Conservation (phyloP, 2,329 filamentous ascomycete species). For the Monilinia laxa region DNA sequence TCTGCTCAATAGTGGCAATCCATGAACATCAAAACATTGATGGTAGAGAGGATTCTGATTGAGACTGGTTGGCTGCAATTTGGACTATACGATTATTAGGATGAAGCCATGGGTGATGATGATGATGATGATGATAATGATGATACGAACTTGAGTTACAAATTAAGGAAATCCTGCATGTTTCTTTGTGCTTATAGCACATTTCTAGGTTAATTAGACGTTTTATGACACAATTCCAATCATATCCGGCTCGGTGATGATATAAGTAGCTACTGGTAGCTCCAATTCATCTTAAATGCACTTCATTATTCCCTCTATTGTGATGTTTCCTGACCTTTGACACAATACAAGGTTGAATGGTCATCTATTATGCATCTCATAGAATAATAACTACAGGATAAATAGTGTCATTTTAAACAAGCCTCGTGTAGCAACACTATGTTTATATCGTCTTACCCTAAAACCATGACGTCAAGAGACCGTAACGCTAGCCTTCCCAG, state of each 20-base stretch:
- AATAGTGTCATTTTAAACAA: too few species aligned
- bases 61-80: neutral
- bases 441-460: too few species aligned
- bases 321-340: neutral
- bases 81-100: too few species aligned
- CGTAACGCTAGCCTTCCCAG: too few species aligned
- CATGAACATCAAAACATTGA: too few species aligned
- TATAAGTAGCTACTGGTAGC: too few species aligned
- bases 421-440: too few species aligned
- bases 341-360: too few species aligned
- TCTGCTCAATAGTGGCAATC: neutral
- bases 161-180: neutral
- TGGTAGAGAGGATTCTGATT: neutral
- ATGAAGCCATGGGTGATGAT: too few species aligned
- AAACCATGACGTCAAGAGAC: too few species aligned
- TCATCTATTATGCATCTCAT: too few species aligned
- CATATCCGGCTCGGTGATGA: accelerated
- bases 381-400: too few species aligned
- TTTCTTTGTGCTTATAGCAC: neutral
- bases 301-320: neutral
- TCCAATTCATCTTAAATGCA: neutral
- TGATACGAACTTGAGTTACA: neutral
- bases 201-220: neutral
- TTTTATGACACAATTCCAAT: neutral
- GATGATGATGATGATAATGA: neutral